These are phyloP conservation scores for Candida glaebosa DNA, from an alignment of 805 yeast genomes.

Conservation along the genomic window DNA sequence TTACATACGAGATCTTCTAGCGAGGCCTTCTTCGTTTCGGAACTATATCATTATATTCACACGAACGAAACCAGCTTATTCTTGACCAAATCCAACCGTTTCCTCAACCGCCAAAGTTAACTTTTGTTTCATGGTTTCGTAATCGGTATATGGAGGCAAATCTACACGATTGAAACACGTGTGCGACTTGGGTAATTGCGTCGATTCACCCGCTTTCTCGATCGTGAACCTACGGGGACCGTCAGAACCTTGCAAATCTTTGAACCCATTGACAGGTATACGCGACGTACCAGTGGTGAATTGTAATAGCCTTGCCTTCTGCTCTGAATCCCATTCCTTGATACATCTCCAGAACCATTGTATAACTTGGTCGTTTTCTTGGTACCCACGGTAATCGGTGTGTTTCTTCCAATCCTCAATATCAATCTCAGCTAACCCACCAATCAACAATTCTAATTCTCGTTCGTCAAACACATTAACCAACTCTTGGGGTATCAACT, in stretches of 20 bases:
- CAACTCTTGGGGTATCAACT: constrained; percentile 92
- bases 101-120: constrained; percentile 96
- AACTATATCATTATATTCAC: not conserved
- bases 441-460: constrained; percentile 92
- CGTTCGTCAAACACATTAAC: constrained; percentile 97
- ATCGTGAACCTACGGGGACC: constrained; percentile 99
- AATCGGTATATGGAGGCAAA: constrained; percentile 88
- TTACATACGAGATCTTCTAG: too few species aligned
- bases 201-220: constrained; percentile 94
- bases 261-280: constrained; percentile 98
- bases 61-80: constrained; percentile 38
- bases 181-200: constrained; percentile 94
- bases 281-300: constrained; percentile 99
- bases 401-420: constrained; percentile 99
- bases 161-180: constrained; percentile 99
- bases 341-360: constrained; percentile 99
- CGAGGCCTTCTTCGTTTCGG: too few species aligned
- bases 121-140: constrained; percentile 81
- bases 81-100: constrained; percentile 98
- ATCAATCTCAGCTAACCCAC: constrained; percentile 97
- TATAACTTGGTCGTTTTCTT: constrained; percentile 91
- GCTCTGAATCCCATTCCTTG: constrained; percentile 93
- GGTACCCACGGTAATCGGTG: constrained; percentile 97
- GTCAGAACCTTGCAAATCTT: constrained; percentile 97
- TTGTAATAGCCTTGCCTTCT: constrained; percentile 90